Percentiles rank a stretch among this genome's conserved stretches.
Evolutionary conservation across 306 rosid species (phyloP).

Genomic region (Dryas drummondii): DNA sequence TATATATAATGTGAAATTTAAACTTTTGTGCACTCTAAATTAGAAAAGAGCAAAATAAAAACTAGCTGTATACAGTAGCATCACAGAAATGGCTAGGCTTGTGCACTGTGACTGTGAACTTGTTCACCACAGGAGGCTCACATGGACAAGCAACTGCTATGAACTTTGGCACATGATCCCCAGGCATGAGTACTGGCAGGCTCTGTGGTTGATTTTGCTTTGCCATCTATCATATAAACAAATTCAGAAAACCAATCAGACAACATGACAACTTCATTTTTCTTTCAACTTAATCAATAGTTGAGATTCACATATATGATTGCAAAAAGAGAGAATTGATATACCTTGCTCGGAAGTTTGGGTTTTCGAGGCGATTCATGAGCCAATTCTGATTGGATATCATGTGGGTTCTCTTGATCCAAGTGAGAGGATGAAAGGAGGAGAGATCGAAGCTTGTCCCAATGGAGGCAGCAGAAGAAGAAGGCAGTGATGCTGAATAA

Average conservation of each 20-base stretch:
- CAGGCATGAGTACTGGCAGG: slow-evolving; percentile 78
- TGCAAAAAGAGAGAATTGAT: no score
- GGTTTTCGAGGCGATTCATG: slow-evolving; percentile 35
- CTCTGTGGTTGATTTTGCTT: slow-evolving; percentile 31
- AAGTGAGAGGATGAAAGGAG: slow-evolving; percentile 16
- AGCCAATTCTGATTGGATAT: slow-evolving; percentile 9
- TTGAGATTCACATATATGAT: no score
- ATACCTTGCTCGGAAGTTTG: slow-evolving; percentile 38
- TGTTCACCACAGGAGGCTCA: slow-evolving; percentile 43
- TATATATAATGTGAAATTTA: no score
- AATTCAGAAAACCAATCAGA: background rate
- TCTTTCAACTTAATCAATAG: no score
- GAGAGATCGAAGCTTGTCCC: slow-evolving; percentile 50
- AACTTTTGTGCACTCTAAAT: background rate
- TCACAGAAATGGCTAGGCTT: slow-evolving; percentile 11
- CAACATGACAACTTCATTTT: background rate
- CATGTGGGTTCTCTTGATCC: slow-evolving; percentile 8
- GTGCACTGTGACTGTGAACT: slow-evolving; percentile 33
- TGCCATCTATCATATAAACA: slow-evolving; percentile 29
- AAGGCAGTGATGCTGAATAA: slow-evolving; percentile 37
- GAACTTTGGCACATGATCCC: slow-evolving; percentile 71
- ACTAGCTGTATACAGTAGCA: background rate
- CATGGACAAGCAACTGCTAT: slow-evolving; percentile 63
- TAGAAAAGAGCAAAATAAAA: background rate
- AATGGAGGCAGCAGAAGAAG: slow-evolving; percentile 60